phyloP scores from a whole-genome alignment of 352 stramenopile species.

The Phytophthora ohioensis region DNA sequence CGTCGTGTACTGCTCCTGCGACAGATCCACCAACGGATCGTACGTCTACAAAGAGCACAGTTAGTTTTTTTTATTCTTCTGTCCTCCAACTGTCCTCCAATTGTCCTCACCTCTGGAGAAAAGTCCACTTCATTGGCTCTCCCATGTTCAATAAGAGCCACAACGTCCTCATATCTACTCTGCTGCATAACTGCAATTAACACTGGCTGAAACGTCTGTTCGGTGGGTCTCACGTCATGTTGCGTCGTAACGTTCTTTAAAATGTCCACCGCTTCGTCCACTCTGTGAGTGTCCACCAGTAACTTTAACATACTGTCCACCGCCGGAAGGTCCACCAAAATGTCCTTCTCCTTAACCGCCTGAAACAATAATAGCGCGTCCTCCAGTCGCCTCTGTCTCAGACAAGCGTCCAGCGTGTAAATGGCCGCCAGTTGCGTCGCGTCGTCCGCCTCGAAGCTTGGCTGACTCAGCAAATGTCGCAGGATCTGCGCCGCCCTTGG shows the following conservation, averaged over 20 bases:
- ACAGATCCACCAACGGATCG: conserved; percentile 66
- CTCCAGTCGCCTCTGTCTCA: conserved; percentile 52
- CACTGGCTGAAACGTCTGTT: conserved; percentile 62
- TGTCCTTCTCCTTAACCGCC: conserved; percentile 49
- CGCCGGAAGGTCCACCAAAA: conserved; percentile 68
- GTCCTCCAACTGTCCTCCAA: neutral
- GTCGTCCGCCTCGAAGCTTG: conserved; percentile 62
- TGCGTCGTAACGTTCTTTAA: conserved; percentile 46
- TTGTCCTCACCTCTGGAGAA: conserved; percentile 50
- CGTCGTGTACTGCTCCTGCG: conserved; percentile 46
- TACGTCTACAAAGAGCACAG: conserved; percentile 55
- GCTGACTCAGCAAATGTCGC: conserved; percentile 22
- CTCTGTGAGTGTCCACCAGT: conserved; percentile 49
- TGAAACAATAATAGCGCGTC: conserved; percentile 64
- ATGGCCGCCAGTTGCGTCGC: conserved; percentile 72
- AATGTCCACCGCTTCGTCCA: conserved; percentile 56
- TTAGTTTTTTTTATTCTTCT: conserved; percentile 1
- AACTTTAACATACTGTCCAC: conserved; percentile 54
- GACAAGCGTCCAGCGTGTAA: conserved; percentile 72
- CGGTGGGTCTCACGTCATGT: conserved; percentile 60
- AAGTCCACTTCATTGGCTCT: conserved; percentile 60
- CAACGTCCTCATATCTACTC: conserved; percentile 56
- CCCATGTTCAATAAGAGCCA: conserved; percentile 62
- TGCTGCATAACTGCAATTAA: conserved; percentile 59
- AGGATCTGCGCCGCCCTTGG: conserved; percentile 49